Conservation (phyloP, 495 filamentous ascomycete genomes). For the Neurospora tetraspora region DNA sequence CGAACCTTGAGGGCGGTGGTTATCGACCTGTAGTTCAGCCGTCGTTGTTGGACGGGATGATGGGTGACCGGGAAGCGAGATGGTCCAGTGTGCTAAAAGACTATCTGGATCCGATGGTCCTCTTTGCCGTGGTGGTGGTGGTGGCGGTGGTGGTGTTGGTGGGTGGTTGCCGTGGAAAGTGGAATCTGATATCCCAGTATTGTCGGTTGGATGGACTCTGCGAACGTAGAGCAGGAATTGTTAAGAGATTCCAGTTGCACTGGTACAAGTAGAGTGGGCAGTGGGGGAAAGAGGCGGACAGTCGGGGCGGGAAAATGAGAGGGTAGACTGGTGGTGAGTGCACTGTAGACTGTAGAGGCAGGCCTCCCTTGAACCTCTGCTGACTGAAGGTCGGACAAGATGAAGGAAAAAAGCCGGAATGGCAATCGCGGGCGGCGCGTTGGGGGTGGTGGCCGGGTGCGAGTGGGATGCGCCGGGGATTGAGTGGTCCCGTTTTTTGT, state of each 20-base stretch:
- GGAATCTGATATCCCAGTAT: background rate
- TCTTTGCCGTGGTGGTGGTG: background rate
- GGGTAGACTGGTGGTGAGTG: conserved; percentile 14
- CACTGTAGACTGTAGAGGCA: conserved; percentile 17
- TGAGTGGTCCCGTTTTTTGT: conserved; percentile 32
- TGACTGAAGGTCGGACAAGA: background rate
- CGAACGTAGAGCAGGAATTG: background rate
- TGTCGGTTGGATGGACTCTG: background rate
- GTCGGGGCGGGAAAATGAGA: conserved; percentile 13
- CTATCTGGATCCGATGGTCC: background rate
- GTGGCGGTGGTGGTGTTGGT: background rate
- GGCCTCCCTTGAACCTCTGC: background rate
- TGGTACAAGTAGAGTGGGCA: background rate
- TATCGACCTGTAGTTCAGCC: conserved; percentile 8
- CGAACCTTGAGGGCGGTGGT: background rate
- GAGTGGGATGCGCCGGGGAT: conserved; percentile 23
- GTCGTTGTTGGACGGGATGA: conserved; percentile 1
- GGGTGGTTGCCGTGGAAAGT: background rate
- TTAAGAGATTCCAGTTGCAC: background rate
- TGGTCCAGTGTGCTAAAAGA: background rate
- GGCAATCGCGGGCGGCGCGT: conserved; percentile 14
- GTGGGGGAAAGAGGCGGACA: conserved; percentile 6
- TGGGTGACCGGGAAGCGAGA: background rate
- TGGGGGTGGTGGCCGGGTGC: conserved; percentile 16
- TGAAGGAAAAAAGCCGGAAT: conserved; percentile 6